Conservation (phyloP, 2,329 filamentous ascomycete species). For the Parascedosporium putredinis region DNA sequence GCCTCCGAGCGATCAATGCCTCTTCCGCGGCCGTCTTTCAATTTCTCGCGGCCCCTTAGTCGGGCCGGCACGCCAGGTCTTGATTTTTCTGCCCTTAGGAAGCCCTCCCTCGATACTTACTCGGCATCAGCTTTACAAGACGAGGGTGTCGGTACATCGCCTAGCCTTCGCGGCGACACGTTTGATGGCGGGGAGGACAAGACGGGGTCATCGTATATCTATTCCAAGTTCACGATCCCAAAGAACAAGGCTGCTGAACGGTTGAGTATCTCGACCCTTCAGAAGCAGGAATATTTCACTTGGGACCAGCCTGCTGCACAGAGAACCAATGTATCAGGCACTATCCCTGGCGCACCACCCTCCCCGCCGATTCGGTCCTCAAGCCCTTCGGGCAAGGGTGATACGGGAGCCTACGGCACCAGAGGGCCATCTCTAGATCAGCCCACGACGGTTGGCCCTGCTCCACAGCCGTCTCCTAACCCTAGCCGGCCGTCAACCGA, state of each 20-base stretch:
- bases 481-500: conserved; percentile 35
- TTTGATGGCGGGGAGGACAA: conserved; percentile 47
- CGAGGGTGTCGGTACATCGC: conserved; percentile 56
- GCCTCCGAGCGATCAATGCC: conserved; percentile 68
- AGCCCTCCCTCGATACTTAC: conserved; percentile 58
- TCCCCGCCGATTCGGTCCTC: conserved; percentile 52
- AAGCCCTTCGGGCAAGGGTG: conserved; percentile 36
- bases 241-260: conserved; percentile 71
- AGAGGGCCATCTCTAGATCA: conserved; percentile 6
- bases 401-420: conserved; percentile 26
- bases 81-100: conserved; percentile 49
- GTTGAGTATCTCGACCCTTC: conserved; percentile 45
- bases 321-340: conserved; percentile 9
- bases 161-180: conserved; percentile 62
- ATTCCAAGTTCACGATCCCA: conserved; percentile 75
- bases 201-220: conserved; percentile 66
- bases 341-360: conserved; percentile 37
- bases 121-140: conserved; percentile 53
- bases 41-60: conserved; percentile 88
- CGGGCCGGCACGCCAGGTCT: conserved; percentile 51
- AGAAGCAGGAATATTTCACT: conserved; percentile 42
- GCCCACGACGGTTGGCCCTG: conserved; percentile 16
- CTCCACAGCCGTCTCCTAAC: conserved; percentile 32
- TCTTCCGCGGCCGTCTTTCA: conserved; percentile 67
- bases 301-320: conserved; percentile 42